Evolutionary conservation across 2,329 filamentous ascomycete genomes (phyloP).

Genomic region (Lizonia empirigonia): DNA sequence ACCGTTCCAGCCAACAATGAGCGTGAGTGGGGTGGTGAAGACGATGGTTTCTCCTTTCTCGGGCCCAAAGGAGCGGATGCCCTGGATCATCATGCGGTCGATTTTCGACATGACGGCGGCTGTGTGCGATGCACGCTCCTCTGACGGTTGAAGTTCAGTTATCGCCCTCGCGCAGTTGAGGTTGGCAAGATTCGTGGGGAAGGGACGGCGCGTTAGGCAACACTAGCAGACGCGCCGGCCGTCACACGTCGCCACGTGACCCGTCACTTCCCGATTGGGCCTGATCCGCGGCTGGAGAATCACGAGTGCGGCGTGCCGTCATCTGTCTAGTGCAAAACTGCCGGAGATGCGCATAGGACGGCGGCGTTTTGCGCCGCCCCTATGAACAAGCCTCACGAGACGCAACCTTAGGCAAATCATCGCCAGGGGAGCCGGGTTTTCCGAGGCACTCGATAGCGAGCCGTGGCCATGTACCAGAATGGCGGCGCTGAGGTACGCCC

Average conservation of each 20-base stretch:
- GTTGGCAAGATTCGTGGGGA: neutral
- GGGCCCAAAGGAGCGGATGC: slow-evolving; percentile 86
- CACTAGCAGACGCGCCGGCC: neutral
- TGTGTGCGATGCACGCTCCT: neutral
- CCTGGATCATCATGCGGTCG: slow-evolving; percentile 85
- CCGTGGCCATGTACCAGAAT: slow-evolving; percentile 46
- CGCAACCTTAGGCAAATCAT: neutral
- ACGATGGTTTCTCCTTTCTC: slow-evolving; percentile 76
- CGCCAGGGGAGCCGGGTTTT: slow-evolving; percentile 1
- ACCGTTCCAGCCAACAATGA: slow-evolving; percentile 97
- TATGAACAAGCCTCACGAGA: neutral
- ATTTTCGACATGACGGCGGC: slow-evolving; percentile 63
- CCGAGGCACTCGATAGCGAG: slow-evolving; percentile 14
- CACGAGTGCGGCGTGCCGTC: neutral
- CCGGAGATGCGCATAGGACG: neutral
- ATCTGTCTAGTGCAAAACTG: neutral
- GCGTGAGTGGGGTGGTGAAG: slow-evolving; percentile 87
- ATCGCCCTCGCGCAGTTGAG: neutral
- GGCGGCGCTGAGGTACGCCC: slow-evolving; percentile 41
- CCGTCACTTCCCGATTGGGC: neutral
- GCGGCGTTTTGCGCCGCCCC: slow-evolving; percentile 3
- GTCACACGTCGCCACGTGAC: slow-evolving; percentile 1
- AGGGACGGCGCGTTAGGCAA: neutral
- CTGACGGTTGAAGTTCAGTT: neutral
- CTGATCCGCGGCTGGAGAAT: neutral